Percentiles rank a stretch among this genome's conserved stretches.
These are phyloP conservation scores for Ustilago tritici DNA, from an alignment of 1,284 basidiomycete genomes.

Conservation along the genomic window DNA sequence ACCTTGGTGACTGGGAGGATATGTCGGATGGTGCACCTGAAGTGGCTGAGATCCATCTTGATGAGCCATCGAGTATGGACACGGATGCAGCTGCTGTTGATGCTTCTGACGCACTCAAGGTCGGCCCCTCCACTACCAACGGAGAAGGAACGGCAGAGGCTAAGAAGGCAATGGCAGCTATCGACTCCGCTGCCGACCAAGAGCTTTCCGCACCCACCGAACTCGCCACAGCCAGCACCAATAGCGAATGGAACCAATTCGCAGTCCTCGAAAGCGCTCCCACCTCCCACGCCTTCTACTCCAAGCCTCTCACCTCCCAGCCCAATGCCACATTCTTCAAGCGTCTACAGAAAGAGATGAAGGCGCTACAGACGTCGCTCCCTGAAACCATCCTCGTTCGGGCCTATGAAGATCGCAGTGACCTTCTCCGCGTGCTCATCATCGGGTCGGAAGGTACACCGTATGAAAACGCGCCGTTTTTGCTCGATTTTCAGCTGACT, in stretches of 20 bases:
- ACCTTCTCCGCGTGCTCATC: slow-evolving; percentile 87
- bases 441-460: slow-evolving; percentile 93
- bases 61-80: slow-evolving; percentile 10
- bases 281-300: slow-evolving; percentile 47
- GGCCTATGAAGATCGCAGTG: slow-evolving; percentile 79
- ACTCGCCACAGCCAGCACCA: slow-evolving; percentile 22
- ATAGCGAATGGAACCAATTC: slow-evolving; percentile 47
- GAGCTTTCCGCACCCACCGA: slow-evolving; percentile 27
- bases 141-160: neutral
- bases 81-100: slow-evolving; percentile 13
- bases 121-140: neutral
- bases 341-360: slow-evolving; percentile 84
- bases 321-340: slow-evolving; percentile 78
- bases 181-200: neutral
- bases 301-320: slow-evolving; percentile 15
- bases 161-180: slow-evolving; percentile 19
- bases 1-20: slow-evolving; percentile 59
- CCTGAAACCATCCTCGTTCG: slow-evolving; percentile 71
- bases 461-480: slow-evolving; percentile 85
- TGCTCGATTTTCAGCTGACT: slow-evolving; percentile 91
- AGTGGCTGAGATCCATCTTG: slow-evolving; percentile 40
- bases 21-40: slow-evolving; percentile 41
- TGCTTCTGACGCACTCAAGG: slow-evolving; percentile 3
- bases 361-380: slow-evolving; percentile 80
- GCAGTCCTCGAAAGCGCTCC: slow-evolving; percentile 55